Conservation (phyloP, 257 asterid species). For the Dorcoceras hygrometricum region DNA sequence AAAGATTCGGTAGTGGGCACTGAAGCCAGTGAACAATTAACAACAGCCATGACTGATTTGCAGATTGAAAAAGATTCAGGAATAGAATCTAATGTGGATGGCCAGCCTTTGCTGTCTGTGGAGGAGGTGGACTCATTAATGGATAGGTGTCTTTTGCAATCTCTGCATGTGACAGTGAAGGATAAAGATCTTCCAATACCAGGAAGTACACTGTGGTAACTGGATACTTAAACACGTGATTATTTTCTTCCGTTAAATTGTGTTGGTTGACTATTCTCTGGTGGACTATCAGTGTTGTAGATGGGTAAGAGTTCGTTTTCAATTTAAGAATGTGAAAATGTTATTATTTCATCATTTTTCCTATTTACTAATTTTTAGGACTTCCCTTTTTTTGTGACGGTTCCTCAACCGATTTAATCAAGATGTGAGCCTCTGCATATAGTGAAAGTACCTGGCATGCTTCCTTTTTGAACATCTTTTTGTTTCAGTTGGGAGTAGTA, state of each 20-base stretch:
- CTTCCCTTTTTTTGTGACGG: slow-evolving; percentile 7
- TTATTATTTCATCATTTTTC: slow-evolving; percentile 9
- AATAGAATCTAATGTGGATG: slow-evolving; percentile 45
- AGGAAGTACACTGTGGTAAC: slow-evolving; percentile 88
- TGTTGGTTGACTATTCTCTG: slow-evolving; percentile 8
- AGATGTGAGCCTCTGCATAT: not conserved
- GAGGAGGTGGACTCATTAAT: slow-evolving; percentile 72
- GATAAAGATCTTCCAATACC: slow-evolving; percentile 91
- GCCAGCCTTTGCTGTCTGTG: slow-evolving; percentile 47
- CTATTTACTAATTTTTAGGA: slow-evolving; percentile 9
- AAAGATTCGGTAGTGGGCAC: slow-evolving; percentile 27
- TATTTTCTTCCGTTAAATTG: not conserved
- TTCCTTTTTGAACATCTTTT: not conserved
- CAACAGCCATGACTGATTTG: slow-evolving; percentile 45
- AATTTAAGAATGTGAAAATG: slow-evolving; percentile 4
- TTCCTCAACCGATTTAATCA: not conserved
- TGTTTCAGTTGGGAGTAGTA: not conserved
- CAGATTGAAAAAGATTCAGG: slow-evolving; percentile 48
- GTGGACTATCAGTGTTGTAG: not conserved
- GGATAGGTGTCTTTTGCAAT: slow-evolving; percentile 91
- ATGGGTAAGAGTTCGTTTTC: slow-evolving; percentile 2
- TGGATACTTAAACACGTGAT: slow-evolving; percentile 11
- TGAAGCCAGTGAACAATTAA: slow-evolving; percentile 52
- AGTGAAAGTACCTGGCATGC: not conserved
- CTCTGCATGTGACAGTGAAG: slow-evolving; percentile 69